Base-by-base conservation (phyloP, 768 basidiomycete genomes). In the Rhizopogon sp. region DNA sequence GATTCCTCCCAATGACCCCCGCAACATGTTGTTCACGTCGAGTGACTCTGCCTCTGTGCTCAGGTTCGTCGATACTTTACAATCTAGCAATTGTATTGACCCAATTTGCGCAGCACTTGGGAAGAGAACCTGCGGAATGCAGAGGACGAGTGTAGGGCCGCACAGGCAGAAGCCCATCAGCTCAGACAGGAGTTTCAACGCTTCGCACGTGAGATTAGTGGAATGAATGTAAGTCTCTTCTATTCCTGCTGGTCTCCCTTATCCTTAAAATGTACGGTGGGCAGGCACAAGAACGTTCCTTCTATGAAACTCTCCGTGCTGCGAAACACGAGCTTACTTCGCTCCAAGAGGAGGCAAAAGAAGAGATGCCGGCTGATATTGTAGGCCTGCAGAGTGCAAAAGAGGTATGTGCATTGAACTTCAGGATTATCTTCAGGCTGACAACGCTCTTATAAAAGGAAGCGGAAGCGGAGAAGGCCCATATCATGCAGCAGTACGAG, bases 341-440 rank as follows among this genome's bases (percentile, higher is more conserved):
- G 20, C 64, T 88, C 16, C 79, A 85, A 58, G 72, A 78, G 37
- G 85, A 87, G 57, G 76, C 78, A 11, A 87, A 86, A 54, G 85
- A 88, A 17, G 86, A 88, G 11, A 72, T 87, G 66, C 85, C 88
- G 2, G 80, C 79, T 6, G 78, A 79, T 60, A 73, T 88, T n/a
- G 73, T 78, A 20, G 79, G 77, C 13, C 70, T 88, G 13, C 73
- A 85, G 56, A 74, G 68, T 10, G 80, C 77, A 5, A 80, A 82
- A 64, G 66, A 75, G 60, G 87, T 84, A 60, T 29, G 78, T 64
- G 31, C 55, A 37, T 20, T 39, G 31, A 37, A 9, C 29, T 20
- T 33, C 11, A 11, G 50, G 35, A 45, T 10, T 16, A 53, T 43
- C 17, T 43, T 53, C 6, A 40, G 58, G 4, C 29, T 55, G 46